A percentile compares a stretch with the other conserved stretches of the same genome.
phyloP scores from a whole-genome alignment of 192 early-diverging fungal species.

The Coemansia sp. region DNA sequence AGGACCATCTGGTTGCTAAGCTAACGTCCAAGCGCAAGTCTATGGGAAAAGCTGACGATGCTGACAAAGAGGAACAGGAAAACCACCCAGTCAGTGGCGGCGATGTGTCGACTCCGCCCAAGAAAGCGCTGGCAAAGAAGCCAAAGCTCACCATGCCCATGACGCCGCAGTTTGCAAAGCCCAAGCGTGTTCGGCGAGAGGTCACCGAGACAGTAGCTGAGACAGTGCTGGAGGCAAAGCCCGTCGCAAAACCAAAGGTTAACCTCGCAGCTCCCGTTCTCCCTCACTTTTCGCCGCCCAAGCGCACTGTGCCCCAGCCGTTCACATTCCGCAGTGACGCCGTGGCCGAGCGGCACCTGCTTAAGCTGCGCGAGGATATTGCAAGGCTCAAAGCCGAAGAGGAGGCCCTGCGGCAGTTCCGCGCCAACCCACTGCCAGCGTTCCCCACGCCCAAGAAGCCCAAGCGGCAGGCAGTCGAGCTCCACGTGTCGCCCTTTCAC shows the following conservation, averaged over 20 bases:
- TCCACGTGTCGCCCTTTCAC: slow-evolving; percentile 63
- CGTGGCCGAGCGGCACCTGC: slow-evolving; percentile 58
- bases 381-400: slow-evolving; percentile 54
- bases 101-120: slow-evolving; percentile 14
- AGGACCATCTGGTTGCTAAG: slow-evolving; percentile 21
- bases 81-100: not conserved
- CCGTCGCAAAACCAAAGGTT: not conserved
- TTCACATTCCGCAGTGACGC: slow-evolving; percentile 68
- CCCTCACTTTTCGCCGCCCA: slow-evolving; percentile 27
- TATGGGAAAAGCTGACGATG: not conserved
- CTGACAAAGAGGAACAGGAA: not conserved
- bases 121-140: slow-evolving; percentile 13
- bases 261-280: not conserved
- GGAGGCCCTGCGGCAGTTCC: slow-evolving; percentile 54
- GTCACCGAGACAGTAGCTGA: not conserved
- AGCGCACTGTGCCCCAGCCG: slow-evolving; percentile 46
- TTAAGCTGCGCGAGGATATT: slow-evolving; percentile 59
- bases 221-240: not conserved
- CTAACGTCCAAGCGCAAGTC: slow-evolving; percentile 28
- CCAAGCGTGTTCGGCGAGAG: slow-evolving; percentile 37
- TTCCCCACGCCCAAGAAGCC: slow-evolving; percentile 58
- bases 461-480: slow-evolving; percentile 32
- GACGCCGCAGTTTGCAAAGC: slow-evolving; percentile 53
- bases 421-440: slow-evolving; percentile 59
- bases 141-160: slow-evolving; percentile 36